These are phyloP conservation scores for Suillus clintonianus DNA, from an alignment of 768 basidiomycete genomes.

Conservation along the genomic window DNA sequence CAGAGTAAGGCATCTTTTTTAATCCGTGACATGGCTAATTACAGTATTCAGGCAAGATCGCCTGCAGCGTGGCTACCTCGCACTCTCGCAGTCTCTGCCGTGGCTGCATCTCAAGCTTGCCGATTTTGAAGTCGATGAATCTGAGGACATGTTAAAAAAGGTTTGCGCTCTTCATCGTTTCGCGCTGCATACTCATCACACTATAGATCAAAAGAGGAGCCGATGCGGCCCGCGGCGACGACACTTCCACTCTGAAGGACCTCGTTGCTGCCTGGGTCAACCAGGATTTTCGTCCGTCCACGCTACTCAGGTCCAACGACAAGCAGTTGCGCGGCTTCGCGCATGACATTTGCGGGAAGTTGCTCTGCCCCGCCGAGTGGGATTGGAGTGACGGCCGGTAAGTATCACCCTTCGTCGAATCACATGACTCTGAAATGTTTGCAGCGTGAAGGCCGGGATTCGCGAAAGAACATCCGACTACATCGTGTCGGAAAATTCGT, in stretches of 20 bases:
- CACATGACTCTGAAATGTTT: neutral
- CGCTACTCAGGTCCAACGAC: neutral
- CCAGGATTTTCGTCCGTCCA: neutral
- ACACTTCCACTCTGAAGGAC: neutral
- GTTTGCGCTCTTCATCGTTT: neutral
- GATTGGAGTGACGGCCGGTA: neutral
- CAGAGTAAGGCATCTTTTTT: neutral
- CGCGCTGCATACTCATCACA: neutral
- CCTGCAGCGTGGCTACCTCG: neutral
- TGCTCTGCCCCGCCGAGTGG: neutral
- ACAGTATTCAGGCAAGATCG: neutral
- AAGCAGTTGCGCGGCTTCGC: neutral
- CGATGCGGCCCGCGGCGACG: neutral
- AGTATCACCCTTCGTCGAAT: neutral
- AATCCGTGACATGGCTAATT: neutral
- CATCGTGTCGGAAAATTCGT: slow-evolving; percentile 10
- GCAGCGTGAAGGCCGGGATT: slow-evolving; percentile 1
- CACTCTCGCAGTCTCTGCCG: neutral
- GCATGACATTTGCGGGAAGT: neutral
- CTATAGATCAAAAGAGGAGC: neutral
- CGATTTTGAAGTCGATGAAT: neutral
- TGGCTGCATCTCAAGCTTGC: neutral
- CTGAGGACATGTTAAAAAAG: neutral
- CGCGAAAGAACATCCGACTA: slow-evolving; percentile 9
- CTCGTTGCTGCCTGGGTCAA: neutral